Evolutionary conservation across 768 basidiomycete species (phyloP).

Genomic region (Amanita pseudoporphyria): DNA sequence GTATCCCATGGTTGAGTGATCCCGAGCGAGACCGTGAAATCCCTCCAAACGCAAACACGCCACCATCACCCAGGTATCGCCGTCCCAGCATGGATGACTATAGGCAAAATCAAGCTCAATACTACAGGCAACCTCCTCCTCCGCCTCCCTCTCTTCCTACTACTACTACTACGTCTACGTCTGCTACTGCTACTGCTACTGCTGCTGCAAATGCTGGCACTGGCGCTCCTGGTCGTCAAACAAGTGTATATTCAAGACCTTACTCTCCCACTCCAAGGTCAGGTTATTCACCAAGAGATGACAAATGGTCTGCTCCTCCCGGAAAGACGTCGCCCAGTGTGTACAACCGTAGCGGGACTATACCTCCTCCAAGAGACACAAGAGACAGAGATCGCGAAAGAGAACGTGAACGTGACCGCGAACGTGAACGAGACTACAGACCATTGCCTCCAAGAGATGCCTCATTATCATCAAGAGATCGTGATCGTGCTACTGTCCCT

Average conservation of each 20-base stretch:
- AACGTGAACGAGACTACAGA: background rate
- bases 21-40: background rate
- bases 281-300: too few species aligned
- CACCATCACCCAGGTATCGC: background rate
- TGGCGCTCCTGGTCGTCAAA: too few species aligned
- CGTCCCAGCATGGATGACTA: conserved; percentile 1
- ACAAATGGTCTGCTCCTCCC: background rate
- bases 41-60: background rate
- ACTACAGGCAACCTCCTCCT: background rate
- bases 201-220: too few species aligned
- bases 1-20: background rate
- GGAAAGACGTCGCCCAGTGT: background rate
- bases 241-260: too few species aligned
- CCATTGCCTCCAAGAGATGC: background rate
- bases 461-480: background rate
- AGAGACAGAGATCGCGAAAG: too few species aligned
- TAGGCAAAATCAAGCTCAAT: background rate
- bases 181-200: too few species aligned
- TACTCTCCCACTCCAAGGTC: too few species aligned
- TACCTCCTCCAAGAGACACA: background rate
- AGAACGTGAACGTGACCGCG: background rate
- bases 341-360: background rate
- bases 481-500: background rate
- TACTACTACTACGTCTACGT: too few species aligned
- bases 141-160: background rate